Evolutionary conservation across 768 basidiomycete genomes (phyloP).

Genomic region (Rossbeevera mucosa): DNA sequence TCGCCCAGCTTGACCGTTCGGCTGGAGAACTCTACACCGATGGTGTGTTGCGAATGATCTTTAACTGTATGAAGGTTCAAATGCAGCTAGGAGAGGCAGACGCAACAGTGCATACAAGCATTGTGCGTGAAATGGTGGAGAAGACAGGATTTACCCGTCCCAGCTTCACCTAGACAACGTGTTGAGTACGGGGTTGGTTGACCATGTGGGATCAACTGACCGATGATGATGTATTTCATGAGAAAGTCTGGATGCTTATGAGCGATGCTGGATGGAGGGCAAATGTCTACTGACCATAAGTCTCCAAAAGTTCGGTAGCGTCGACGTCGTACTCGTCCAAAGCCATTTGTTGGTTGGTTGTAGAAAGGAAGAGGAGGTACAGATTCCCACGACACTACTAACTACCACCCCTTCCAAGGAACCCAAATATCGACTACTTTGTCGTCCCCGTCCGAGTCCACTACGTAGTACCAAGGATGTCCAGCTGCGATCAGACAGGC

Average conservation of each 20-base stretch:
- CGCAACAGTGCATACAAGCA: conserved; percentile 60
- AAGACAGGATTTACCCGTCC: conserved; percentile 95
- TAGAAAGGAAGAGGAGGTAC: neutral
- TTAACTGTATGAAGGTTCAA: conserved; percentile 61
- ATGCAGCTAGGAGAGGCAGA: neutral
- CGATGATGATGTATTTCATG: conserved; percentile 98
- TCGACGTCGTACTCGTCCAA: conserved; percentile 68
- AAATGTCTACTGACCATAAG: conserved; percentile 63
- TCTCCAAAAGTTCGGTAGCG: conserved; percentile 89
- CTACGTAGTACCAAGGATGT: conserved; percentile 80
- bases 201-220: conserved; percentile 38
- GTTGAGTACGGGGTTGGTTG: conserved; percentile 7
- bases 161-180: conserved; percentile 73
- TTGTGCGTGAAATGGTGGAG: conserved; percentile 97
- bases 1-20: conserved; percentile 89
- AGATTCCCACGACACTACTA: conserved; percentile 20
- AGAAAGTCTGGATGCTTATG: conserved; percentile 73
- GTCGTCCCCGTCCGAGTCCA: conserved; percentile 56
- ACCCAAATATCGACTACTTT: conserved; percentile 79
- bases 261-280: conserved; percentile 7
- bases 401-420: conserved; percentile 86
- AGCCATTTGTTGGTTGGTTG: conserved; percentile 42
- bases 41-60: conserved; percentile 95
- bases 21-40: conserved; percentile 97
- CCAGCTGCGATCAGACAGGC: conserved; percentile 80